These are phyloP conservation scores for Oryza coarctata DNA, from an alignment of 176 grass and related monocot species.

Conservation along the genomic window DNA sequence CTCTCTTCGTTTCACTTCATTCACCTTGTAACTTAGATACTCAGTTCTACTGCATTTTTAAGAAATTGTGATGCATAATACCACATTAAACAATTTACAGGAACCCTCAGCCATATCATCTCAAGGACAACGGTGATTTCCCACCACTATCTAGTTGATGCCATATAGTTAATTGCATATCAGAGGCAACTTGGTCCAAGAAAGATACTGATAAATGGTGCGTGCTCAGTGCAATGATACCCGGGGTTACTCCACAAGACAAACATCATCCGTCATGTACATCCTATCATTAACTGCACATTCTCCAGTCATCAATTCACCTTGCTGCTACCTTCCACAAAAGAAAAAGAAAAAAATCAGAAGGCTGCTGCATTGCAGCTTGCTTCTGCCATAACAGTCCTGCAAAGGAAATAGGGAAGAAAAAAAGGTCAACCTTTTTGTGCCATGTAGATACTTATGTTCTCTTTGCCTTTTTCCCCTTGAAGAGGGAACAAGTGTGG, in stretches of 20 bases:
- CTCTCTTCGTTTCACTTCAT: neutral
- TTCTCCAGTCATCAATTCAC: neutral
- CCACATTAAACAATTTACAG: slow-evolving; percentile 37
- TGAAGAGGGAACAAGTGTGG: neutral
- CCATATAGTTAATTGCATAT: slow-evolving; percentile 2
- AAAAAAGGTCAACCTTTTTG: neutral
- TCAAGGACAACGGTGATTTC: slow-evolving; percentile 85
- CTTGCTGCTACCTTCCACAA: neutral
- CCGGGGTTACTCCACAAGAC: neutral
- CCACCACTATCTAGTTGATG: slow-evolving; percentile 72
- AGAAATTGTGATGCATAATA: slow-evolving; percentile 16
- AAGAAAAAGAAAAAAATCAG: neutral
- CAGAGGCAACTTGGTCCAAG: neutral
- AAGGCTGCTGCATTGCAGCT: neutral
- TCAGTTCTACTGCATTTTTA: slow-evolving; percentile 11
- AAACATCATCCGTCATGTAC: slow-evolving; percentile 26
- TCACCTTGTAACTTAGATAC: slow-evolving; percentile 5
- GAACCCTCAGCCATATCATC: slow-evolving; percentile 56
- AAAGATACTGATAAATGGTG: slow-evolving; percentile 24
- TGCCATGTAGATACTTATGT: slow-evolving; percentile 23
- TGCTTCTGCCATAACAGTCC: neutral
- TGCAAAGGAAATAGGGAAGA: neutral
- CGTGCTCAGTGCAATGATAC: neutral
- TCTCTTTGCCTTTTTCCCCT: too few relatives aligned
- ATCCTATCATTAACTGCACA: neutral